Evolutionary conservation across 163 green algal species (phyloP), one percentile per base, ranked within the genome.

Genomic region (Coccomyxa subellipsoidea): DNA sequence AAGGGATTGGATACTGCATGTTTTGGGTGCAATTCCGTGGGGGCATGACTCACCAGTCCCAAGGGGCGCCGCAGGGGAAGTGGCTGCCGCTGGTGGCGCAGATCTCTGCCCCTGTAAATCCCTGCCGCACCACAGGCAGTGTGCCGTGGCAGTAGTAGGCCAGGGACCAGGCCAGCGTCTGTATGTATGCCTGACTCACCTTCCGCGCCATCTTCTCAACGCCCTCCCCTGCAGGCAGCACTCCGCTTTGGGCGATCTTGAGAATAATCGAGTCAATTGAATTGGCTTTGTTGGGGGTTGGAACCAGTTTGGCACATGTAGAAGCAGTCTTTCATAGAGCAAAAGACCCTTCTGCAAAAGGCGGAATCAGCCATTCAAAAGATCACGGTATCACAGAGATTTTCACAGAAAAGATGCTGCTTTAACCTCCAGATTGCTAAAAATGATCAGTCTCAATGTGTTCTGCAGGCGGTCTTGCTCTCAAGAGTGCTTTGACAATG

Each of bases 61-160:
- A 84, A 9, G 38, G 27, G 23, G 76, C 81, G 54, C 81, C 81
- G 37, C 73, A 27, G 12, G 66, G n/a, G 66, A 73, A 73, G 66
- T 23, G 10, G 29, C n/a, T 35, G 66, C 66, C 66, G 12, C n/a
- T 73, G 8, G 66, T 34, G n/a, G 66, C 66, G 66, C 29, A 35
- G 47, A 59, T 59, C 47, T 59, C 3, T 59, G 47, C 47, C 21
- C 23, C 4, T 12, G 15, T 18, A 59, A 27, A 1, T 7, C 47
- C 23, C 15, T 59, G 47, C 47, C 47, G 47, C 47, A 59, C 3
- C 47, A 59, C 47, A 7, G 47, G 47, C 47, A 59, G 47, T 29
- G 34, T 81, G 73, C 81, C 81, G 29, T 81, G 81, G 7, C 37
- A 36, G 71, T 84, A 84, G 75, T 84, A 84, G 32, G 75, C 54